These are phyloP conservation scores for Cordyceps cateniannulata DNA, from an alignment of 2,329 filamentous ascomycete species.

Conservation along the genomic window DNA sequence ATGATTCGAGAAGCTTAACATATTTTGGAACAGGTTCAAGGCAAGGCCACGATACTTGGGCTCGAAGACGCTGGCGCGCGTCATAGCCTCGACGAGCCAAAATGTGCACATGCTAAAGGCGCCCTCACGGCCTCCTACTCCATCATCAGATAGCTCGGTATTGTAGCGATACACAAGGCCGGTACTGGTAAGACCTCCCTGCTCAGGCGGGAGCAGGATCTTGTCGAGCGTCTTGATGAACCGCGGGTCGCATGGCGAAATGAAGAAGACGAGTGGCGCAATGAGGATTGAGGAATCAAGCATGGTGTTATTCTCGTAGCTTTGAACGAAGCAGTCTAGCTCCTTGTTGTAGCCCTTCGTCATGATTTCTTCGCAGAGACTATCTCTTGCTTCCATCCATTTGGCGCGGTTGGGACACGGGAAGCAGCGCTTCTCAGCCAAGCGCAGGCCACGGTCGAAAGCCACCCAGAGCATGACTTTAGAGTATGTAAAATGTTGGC, in stretches of 20 bases:
- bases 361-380: conserved; percentile 71
- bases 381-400: conserved; percentile 62
- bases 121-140: conserved; percentile 67
- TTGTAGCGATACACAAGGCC: conserved; percentile 73
- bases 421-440: conserved; percentile 68
- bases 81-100: conserved; percentile 75
- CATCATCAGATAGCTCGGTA: conserved; percentile 61
- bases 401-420: conserved; percentile 63
- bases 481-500: conserved; percentile 75
- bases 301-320: conserved; percentile 64
- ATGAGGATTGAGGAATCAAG: conserved; percentile 71
- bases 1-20: conserved; percentile 70
- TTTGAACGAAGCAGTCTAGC: conserved; percentile 65
- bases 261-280: conserved; percentile 73
- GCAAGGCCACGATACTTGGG: conserved; percentile 56
- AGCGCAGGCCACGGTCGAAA: conserved; percentile 66
- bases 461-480: conserved; percentile 81
- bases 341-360: conserved; percentile 67
- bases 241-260: conserved; percentile 68
- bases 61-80: conserved; percentile 59
- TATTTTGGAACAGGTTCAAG: conserved; percentile 69
- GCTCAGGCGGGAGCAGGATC: conserved; percentile 66
- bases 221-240: conserved; percentile 66
- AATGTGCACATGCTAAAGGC: conserved; percentile 80
- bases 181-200: conserved; percentile 67